Evolutionary conservation across 2,329 filamentous ascomycete species (phyloP).

Genomic region (Saccharata proteae): DNA sequence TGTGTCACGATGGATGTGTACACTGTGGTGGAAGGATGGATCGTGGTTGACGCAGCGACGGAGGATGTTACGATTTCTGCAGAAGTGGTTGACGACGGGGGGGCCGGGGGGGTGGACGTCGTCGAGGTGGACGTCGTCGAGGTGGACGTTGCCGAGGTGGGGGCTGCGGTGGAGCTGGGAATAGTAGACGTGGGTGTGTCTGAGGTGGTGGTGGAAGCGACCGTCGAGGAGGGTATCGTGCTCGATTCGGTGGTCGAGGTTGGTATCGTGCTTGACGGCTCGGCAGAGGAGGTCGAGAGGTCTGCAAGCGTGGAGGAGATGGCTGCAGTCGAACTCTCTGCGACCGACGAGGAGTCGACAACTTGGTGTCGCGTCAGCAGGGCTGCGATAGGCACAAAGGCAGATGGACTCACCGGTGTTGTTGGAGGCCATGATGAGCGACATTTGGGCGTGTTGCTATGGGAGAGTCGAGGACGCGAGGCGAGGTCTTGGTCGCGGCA

Average conservation of each 20-base stretch:
- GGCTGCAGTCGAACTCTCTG: slow-evolving; percentile 2
- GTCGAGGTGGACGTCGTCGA: neutral
- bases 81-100: slow-evolving; percentile 3
- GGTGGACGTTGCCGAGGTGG: slow-evolving; percentile 1
- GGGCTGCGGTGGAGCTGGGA: neutral
- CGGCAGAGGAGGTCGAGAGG: slow-evolving; percentile 1
- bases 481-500: neutral
- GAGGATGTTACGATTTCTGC: neutral
- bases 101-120: neutral
- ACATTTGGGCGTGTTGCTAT: too few species aligned
- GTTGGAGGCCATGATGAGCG: slow-evolving; percentile 4
- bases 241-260: too few species aligned
- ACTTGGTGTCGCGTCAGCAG: slow-evolving; percentile 1
- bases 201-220: too few species aligned
- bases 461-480: neutral
- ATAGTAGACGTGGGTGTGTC: neutral
- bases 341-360: slow-evolving; percentile 3
- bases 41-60: slow-evolving; percentile 1
- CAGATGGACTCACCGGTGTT: slow-evolving; percentile 6
- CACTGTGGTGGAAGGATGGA: slow-evolving; percentile 3
- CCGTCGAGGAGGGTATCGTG: too few species aligned
- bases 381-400: neutral
- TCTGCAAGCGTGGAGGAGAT: neutral
- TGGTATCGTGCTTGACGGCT: too few species aligned
- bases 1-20: slow-evolving; percentile 8